A percentile compares a stretch with the other conserved stretches of the same genome.
Conservation (phyloP, 495 filamentous ascomycete genomes). For the Aspergillus haitiensis region DNA sequence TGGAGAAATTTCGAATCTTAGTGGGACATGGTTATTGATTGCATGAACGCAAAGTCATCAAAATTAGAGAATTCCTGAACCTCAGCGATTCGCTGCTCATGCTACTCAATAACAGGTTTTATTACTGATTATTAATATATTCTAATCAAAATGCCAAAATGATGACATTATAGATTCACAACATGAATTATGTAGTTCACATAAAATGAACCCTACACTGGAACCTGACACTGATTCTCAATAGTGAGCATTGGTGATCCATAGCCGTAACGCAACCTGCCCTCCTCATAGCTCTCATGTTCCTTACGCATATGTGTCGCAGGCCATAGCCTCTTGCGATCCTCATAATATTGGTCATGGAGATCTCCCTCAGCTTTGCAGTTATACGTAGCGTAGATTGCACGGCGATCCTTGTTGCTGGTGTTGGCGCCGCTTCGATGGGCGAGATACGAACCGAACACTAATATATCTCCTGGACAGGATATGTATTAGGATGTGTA, state of each 20-base stretch:
- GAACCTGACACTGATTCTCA: slow-evolving; percentile 14
- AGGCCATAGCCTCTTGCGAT: slow-evolving; percentile 43
- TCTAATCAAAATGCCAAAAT: no score
- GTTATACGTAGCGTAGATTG: slow-evolving; percentile 50
- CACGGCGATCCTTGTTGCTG: slow-evolving; percentile 39
- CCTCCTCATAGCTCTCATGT: slow-evolving; percentile 41
- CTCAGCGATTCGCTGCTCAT: no score
- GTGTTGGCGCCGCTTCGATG: slow-evolving; percentile 45
- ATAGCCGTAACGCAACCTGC: slow-evolving; percentile 40
- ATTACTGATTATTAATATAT: no score
- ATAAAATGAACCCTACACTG: background rate
- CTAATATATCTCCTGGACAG: slow-evolving; percentile 38
- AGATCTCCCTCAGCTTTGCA: slow-evolving; percentile 43
- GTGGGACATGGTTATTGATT: no score
- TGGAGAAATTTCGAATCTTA: no score
- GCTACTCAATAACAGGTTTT: no score
- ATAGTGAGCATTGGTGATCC: slow-evolving; percentile 46
- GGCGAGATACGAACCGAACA: slow-evolving; percentile 49
- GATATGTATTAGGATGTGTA: background rate
- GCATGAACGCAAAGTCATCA: no score
- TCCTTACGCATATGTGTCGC: slow-evolving; percentile 45
- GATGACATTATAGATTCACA: no score
- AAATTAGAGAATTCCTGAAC: no score
- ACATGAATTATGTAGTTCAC: background rate
- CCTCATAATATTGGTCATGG: slow-evolving; percentile 45